A percentile compares a stretch with the other conserved stretches of the same genome.
These are phyloP conservation scores for Erucastrum elatum DNA, from an alignment of 345 rosid genomes.

Conservation along the genomic window DNA sequence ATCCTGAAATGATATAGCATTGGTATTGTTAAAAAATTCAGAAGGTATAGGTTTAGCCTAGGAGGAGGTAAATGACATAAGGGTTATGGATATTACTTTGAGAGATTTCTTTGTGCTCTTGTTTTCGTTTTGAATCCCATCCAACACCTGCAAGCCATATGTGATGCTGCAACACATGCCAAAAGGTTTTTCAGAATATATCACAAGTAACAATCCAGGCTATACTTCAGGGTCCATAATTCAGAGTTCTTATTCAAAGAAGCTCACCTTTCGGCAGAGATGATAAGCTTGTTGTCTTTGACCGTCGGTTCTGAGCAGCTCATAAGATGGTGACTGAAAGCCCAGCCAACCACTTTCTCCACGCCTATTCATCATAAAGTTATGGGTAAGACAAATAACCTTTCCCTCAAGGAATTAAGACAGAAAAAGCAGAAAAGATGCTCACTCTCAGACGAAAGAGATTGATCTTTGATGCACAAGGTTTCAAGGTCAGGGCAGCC, in stretches of 20 bases:
- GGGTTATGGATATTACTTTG: conserved; percentile 48
- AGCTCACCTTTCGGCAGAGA: conserved; percentile 71
- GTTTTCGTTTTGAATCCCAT: conserved; percentile 61
- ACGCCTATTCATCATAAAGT: conserved; percentile 52
- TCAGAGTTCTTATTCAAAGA: conserved; percentile 15
- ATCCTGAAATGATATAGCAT: conserved; percentile 52
- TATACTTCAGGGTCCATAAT: neutral
- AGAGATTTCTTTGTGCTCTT: conserved; percentile 78
- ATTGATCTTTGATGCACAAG: conserved; percentile 76
- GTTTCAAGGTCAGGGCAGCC: conserved; percentile 75
- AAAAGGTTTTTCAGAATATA: conserved; percentile 7
- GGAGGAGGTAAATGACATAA: neutral
- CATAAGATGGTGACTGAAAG: conserved; percentile 78
- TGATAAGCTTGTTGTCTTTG: conserved; percentile 61
- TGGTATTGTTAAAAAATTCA: conserved; percentile 7
- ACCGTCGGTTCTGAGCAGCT: conserved; percentile 52
- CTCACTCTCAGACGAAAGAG: conserved; percentile 73
- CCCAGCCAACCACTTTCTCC: conserved; percentile 95
- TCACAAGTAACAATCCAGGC: neutral
- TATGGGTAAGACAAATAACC: neutral
- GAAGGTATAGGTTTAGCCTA: neutral
- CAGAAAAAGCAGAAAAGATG: conserved; percentile 21
- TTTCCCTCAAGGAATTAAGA: neutral
- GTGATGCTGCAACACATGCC: conserved; percentile 52
- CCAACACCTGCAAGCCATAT: conserved; percentile 63